These are phyloP conservation scores for Leptomonas seymouri DNA, from an alignment of 208 protist genomes.

Conservation along the genomic window DNA sequence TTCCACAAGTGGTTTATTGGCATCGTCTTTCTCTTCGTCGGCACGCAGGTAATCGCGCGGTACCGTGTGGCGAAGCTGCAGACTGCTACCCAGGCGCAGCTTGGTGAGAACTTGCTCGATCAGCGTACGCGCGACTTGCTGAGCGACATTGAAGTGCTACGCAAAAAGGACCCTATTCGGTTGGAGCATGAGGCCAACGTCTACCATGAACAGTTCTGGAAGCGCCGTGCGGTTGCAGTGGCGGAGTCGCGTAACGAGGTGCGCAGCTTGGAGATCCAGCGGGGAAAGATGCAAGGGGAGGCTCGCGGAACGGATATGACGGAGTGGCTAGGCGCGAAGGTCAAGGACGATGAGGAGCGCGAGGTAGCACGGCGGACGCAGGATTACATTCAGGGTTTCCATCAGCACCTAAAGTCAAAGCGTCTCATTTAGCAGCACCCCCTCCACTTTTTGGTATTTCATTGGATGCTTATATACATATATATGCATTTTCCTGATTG, in stretches of 20 bases:
- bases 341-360: conserved; percentile 88
- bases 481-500: too few relatives aligned
- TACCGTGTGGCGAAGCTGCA: conserved; percentile 80
- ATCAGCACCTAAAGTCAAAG: conserved; percentile 90
- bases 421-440: conserved; percentile 62
- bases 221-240: conserved; percentile 70
- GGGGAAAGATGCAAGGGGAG: conserved; percentile 70
- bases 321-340: conserved; percentile 89
- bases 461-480: too few relatives aligned
- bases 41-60: conserved; percentile 77
- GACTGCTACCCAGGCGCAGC: conserved; percentile 77
- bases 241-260: conserved; percentile 54
- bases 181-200: conserved; percentile 87
- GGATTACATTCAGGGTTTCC: conserved; percentile 91
- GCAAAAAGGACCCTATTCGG: conserved; percentile 84
- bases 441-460: not conserved
- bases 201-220: conserved; percentile 91
- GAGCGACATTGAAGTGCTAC: conserved; percentile 82
- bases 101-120: conserved; percentile 88
- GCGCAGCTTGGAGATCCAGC: conserved; percentile 70
- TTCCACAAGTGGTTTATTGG: conserved; percentile 88
- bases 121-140: conserved; percentile 83
- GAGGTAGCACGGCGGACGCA: conserved; percentile 85
- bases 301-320: conserved; percentile 90
- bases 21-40: conserved; percentile 77